These are phyloP conservation scores for Trichosporon sp. DNA, from an alignment of 1,284 basidiomycete species.

Conservation along the genomic window DNA sequence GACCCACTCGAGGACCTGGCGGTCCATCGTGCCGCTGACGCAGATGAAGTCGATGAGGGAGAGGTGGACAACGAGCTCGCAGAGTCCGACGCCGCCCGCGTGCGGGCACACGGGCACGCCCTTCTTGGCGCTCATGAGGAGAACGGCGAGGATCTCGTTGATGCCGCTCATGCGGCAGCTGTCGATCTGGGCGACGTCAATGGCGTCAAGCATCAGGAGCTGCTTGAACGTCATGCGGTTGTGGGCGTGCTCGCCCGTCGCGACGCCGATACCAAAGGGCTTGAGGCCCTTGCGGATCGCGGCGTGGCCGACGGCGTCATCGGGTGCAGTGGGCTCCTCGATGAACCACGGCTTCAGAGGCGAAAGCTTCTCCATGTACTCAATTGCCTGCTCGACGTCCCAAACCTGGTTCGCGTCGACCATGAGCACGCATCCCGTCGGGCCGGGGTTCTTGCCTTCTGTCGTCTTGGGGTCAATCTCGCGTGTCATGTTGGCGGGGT, in stretches of 20 bases:
- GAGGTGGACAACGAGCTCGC: constrained; percentile 65
- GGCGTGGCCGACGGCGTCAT: constrained; percentile 69
- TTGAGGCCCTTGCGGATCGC: constrained; percentile 64
- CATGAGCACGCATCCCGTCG: constrained; percentile 91
- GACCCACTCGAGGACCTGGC: constrained; percentile 71
- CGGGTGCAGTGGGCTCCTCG: constrained; percentile 91
- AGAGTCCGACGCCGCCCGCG: constrained; percentile 88
- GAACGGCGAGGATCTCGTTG: constrained; percentile 87
- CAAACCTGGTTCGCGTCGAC: constrained; percentile 95
- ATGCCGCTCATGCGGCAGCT: constrained; percentile 90
- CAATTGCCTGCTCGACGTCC: constrained; percentile 90
- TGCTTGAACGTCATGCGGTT: constrained; percentile 98
- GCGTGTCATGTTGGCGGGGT: constrained; percentile 63
- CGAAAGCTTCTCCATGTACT: constrained; percentile 80
- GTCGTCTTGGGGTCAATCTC: constrained; percentile 68
- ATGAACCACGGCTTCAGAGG: constrained; percentile 96
- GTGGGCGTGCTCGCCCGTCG: constrained; percentile 94
- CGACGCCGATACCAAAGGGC: constrained; percentile 84
- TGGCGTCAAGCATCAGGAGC: constrained; percentile 85
- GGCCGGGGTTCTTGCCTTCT: constrained; percentile 87
- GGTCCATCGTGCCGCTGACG: constrained; percentile 86
- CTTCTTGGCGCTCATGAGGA: constrained; percentile 87
- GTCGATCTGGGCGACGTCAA: constrained; percentile 96
- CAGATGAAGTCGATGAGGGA: constrained; percentile 87
- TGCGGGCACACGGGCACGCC: constrained; percentile 89